Base-by-base conservation (phyloP, 345 rosid species). In the Populus alba region DNA sequence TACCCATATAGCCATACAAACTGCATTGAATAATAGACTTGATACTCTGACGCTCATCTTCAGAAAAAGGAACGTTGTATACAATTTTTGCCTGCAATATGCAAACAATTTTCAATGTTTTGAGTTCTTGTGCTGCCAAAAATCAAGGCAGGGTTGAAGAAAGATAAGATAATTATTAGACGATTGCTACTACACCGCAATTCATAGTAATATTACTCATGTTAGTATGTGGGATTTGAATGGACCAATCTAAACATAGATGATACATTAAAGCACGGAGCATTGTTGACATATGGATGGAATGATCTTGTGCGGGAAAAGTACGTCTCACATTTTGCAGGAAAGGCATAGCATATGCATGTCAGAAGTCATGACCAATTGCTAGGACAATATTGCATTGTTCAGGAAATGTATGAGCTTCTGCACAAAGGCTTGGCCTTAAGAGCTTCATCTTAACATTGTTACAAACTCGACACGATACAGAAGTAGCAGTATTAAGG, bases 21-120 rank as follows among this genome's bases (percentile, higher is more conserved):
- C 90, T 91, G 77, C 88, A 88, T 87, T 94, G 99, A 81, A 96
- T 91, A 81, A 87, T 86, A 57, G 85, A 72, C 88, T 92, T 96
- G 78, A 96, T 82, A 79, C 75, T 87, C 71, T 89, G 78, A 75
- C 87, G 87, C 76, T 96, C 99, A 4, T 94, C 90, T 78, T 86
- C 95, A 59, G 98, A 84, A 87, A 96, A 96, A 23, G 97, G 89
- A 88, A 90, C 78, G 35, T 81, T 59, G 77, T 91, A 89, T 61
- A 88, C 82, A 77, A 90, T 82, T 89, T 87, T 92, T 77, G 92
- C 97, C 99, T 96, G 91, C 83, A 86, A 92, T 68, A 76, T 76
- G 66, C 61, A 70, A 47, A 33, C 29, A 70, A 75, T 33, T 22
- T 29, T 77, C 31, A 73, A 61, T 35, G 59, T 7, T 25, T 1